Conservation (phyloP, 371 early-diverging fungal genomes). For the Mortierella sp. region DNA sequence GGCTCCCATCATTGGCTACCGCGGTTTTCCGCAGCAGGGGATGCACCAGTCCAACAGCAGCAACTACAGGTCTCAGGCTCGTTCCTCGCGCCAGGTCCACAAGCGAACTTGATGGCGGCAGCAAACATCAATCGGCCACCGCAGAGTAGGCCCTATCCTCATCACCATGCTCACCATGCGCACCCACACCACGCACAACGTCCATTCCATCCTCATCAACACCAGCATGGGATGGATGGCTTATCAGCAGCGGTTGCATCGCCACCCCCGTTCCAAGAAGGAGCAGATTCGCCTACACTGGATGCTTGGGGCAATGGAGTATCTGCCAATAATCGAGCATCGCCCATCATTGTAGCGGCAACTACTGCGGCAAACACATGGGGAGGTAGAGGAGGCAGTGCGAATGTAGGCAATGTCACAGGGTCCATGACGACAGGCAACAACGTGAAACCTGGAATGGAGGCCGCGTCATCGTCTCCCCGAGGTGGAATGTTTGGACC, state of each 20-base stretch:
- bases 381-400: no score
- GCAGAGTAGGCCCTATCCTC: conserved; percentile 23
- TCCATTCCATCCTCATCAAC: not conserved
- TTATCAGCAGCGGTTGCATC: not conserved
- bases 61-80: conserved; percentile 10
- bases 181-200: conserved; percentile 5
- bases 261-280: not conserved
- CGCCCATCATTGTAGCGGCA: no score
- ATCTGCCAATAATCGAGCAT: no score
- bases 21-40: conserved; percentile 47
- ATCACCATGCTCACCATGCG: conserved; percentile 6
- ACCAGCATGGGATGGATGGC: not conserved
- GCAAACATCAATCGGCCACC: conserved; percentile 35
- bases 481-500: no score
- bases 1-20: conserved; percentile 42
- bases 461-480: no score
- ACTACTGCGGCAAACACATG: no score
- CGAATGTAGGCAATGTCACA: no score
- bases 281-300: no score
- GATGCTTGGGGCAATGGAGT: no score
- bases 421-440: no score
- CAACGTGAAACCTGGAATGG: no score
- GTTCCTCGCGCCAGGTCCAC: conserved; percentile 16
- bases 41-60: conserved; percentile 20
- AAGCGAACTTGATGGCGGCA: conserved; percentile 34